These are phyloP conservation scores for Candida tibetensis DNA, from an alignment of 805 yeast genomes.

Conservation along the genomic window DNA sequence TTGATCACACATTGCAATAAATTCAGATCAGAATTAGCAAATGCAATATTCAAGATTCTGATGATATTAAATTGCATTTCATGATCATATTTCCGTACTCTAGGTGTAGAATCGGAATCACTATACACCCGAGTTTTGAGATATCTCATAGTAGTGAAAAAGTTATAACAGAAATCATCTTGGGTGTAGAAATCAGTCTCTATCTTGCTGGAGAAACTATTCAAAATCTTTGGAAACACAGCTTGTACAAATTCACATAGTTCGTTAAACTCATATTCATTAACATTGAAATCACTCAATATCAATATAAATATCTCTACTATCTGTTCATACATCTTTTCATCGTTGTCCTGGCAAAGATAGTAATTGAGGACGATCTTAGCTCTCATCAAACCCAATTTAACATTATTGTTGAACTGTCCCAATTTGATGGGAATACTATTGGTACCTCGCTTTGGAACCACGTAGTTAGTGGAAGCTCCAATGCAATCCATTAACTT, in stretches of 20 bases:
- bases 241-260: conserved; percentile 16
- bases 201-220: background rate
- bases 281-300: conserved; percentile 29
- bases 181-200: background rate
- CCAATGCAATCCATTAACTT: background rate
- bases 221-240: conserved; percentile 12
- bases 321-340: conserved; percentile 1
- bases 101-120: background rate
- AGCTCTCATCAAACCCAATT: conserved; percentile 15
- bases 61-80: conserved; percentile 23
- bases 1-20: background rate
- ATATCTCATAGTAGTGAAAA: background rate
- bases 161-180: conserved; percentile 2
- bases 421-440: conserved; percentile 18
- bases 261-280: conserved; percentile 12
- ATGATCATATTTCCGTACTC: conserved; percentile 10
- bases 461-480: background rate
- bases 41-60: conserved; percentile 11
- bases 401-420: conserved; percentile 17
- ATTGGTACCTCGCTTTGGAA: background rate
- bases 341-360: background rate
- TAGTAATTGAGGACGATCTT: conserved; percentile 16
- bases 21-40: background rate
- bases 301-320: conserved; percentile 15
- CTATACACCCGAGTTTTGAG: background rate